These are phyloP conservation scores for Alternaria triticimaculans DNA, from an alignment of 2,329 filamentous ascomycete species.

Conservation along the genomic window DNA sequence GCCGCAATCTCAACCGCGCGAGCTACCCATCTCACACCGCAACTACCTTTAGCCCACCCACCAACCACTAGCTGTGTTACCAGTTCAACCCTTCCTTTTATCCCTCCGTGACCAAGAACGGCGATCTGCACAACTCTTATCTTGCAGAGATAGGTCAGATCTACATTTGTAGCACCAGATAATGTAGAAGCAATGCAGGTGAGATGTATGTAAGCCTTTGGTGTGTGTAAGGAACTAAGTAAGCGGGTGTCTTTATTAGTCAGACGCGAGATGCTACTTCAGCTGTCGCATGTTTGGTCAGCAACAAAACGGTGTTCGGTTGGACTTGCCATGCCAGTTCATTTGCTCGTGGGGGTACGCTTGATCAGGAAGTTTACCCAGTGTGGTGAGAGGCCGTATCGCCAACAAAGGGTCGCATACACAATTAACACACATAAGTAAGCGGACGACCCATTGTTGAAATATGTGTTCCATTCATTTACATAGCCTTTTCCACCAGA, in stretches of 20 bases:
- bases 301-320: neutral
- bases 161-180: neutral
- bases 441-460: neutral
- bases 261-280: neutral
- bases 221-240: neutral
- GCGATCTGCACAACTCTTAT: neutral
- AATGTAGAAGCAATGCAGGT: neutral
- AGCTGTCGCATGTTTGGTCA: neutral
- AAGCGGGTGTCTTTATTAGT: neutral
- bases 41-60: neutral
- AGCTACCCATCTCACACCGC: neutral
- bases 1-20: neutral
- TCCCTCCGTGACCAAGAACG: neutral
- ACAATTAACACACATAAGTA: neutral
- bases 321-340: neutral
- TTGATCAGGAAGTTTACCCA: neutral
- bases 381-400: neutral
- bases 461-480: slow-evolving; percentile 14
- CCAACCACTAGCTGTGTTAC: neutral
- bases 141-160: neutral
- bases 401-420: neutral
- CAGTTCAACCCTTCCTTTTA: neutral
- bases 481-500: slow-evolving; percentile 4
- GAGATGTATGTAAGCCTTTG: neutral
- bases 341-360: neutral